Base-by-base conservation (phyloP, 305 asterid genomes). In the Caryopteris hybrid region DNA sequence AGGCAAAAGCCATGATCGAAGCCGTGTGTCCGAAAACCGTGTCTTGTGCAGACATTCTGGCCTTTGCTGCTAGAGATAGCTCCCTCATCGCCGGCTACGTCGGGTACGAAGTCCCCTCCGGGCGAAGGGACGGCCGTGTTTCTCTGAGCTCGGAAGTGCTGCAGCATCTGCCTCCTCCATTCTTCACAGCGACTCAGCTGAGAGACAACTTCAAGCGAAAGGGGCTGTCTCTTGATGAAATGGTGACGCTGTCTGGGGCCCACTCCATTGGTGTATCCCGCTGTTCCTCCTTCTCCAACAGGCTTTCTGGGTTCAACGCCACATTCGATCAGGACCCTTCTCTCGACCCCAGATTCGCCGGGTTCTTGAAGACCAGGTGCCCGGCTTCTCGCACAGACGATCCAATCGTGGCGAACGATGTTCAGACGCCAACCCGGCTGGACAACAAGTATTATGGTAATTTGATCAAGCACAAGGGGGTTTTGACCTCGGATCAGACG, bases 1-100 rank as follows among this genome's bases (percentile, higher is more conserved):
- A 75, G 60, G 83, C 83, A 0, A 84, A 84, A 61, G 76, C 74
- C 31, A 21, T 10, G 41, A 31, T 84, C 2, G 89, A 84, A 45
- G 66, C 72, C 0, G 31, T 31, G 4, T 84, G 89, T 25, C 84
- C 84, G 0, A 6, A 46, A 5, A 81, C 78, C 1, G 86, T 84
- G 16, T 84, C 89, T 0, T 84, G 86, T 8, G 83, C 86, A 0
- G 87, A 84, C 84, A 76, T 81, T 7, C 61, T 84, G 1, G 92
- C 89, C n/a, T 86, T 83, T 5, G 83, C 92, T 0, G 87, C 92
- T 2, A 76, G 92, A 0, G 92, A 81, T 74, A 83, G 89, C 46
- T 46, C 80, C 52, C 70, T 52, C 4, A 80, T 72, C 36, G 60
- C 51, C 3, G 92, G 87, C 1, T 43, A 42, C 46, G 81, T 81